Percentiles rank a stretch among this genome's conserved stretches.
phyloP scores from a whole-genome alignment of 2,329 filamentous ascomycete species.

The Botrytis medusae region DNA sequence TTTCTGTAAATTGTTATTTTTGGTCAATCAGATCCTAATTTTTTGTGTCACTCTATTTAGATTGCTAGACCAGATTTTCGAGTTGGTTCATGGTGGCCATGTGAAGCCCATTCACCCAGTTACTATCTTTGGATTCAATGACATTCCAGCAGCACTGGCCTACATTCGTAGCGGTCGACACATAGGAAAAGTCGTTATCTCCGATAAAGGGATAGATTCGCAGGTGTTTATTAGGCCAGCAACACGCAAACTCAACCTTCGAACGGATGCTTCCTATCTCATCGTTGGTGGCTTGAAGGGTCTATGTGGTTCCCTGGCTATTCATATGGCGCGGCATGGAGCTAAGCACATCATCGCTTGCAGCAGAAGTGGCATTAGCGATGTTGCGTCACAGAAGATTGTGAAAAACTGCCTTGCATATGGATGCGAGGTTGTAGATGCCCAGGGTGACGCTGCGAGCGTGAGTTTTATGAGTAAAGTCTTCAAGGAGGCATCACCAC shows the following conservation, averaged over 20 bases:
- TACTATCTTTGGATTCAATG: conserved; percentile 30
- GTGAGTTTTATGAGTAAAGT: conserved; percentile 15
- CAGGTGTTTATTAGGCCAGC: conserved; percentile 18
- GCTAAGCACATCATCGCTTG: conserved; percentile 27
- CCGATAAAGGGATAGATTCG: conserved; percentile 15
- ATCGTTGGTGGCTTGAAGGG: conserved; percentile 33
- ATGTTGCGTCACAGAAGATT: not conserved
- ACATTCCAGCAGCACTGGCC: conserved; percentile 32
- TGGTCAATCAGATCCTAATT: not conserved
- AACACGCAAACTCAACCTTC: conserved; percentile 28
- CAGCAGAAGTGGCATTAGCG: conserved; percentile 25
- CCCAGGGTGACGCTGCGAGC: not conserved
- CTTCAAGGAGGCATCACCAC: conserved; percentile 18
- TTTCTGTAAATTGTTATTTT: not conserved
- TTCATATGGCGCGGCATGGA: conserved; percentile 19
- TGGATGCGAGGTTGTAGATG: not conserved
- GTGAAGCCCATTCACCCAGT: conserved; percentile 28
- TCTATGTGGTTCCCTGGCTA: conserved; percentile 25
- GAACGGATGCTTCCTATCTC: conserved; percentile 28
- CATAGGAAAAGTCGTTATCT: conserved; percentile 45
- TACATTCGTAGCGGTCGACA: conserved; percentile 45
- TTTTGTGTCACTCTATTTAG: not conserved
- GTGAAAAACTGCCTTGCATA: not conserved
- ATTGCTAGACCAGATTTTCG: conserved; percentile 20
- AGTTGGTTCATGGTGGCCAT: conserved; percentile 21